Base-by-base conservation (phyloP, 768 basidiomycete genomes). In the Boletus reticuloceps region DNA sequence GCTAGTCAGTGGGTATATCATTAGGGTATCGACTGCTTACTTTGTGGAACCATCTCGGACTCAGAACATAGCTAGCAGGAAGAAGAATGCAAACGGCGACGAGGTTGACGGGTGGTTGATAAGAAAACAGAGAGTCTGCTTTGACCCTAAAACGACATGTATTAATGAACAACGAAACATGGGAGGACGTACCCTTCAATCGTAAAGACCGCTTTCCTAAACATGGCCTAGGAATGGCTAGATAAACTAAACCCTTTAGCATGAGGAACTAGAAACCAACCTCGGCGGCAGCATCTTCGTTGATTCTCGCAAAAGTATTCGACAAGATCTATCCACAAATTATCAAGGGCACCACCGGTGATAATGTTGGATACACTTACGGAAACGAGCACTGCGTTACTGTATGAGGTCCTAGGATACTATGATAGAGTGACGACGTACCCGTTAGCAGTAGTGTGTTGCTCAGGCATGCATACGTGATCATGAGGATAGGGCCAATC, bases 11-110 rank as follows among this genome's bases (percentile, higher is more conserved):
- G 41, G 25, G 59, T 51, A 64, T 42, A 25, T 49, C 38, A 22
- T 47, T 42, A 37, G 29, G 19, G 7, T 32, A 29, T 8, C n/a
- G 6, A 7, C 13, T 13, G 14, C 66, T 50, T 64, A 89, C 90
- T 77, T 98, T 98, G 69, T 98, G 96, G 68, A 98, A 98, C 94
- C 94, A 98, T 51, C 96, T 79, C n/a, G 94, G 93, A 8, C 80
- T 81, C n/a, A 97, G 77, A 49, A 94, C 72, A 68, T 90, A 94
- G 59, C 87, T 90, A 20, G 89, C 79, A 2, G 97, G 94, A 58
- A 94, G 77, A 81, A 99, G 88, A 58, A 96, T 76, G 49, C 84
- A 83, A 14, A 98, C 75, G 0, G 96, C 97, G 41, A 95, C 56
- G 7, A 98, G 72, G 69, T 98, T 99, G 64, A 98, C 73, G 0